These are phyloP conservation scores for Neurospora sublineolata DNA, from an alignment of 495 filamentous ascomycete genomes.

Conservation along the genomic window DNA sequence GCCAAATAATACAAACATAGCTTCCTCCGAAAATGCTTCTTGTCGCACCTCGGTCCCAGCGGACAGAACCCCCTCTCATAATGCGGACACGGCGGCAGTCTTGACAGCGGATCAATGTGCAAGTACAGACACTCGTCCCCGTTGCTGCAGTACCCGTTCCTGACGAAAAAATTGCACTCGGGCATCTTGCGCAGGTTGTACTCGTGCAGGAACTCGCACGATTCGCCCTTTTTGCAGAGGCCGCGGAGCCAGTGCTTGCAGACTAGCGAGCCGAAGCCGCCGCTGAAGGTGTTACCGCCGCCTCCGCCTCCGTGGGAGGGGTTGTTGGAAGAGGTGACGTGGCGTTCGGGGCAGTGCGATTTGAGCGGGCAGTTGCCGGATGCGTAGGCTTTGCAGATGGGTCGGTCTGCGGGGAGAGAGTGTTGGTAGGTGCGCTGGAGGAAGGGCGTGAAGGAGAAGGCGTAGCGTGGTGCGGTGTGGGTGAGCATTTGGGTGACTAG, in stretches of 20 bases:
- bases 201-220: slow-evolving; percentile 94
- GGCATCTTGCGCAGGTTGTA: slow-evolving; percentile 97
- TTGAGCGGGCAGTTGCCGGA: slow-evolving; percentile 67
- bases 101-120: slow-evolving; percentile 74
- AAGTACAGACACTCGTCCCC: slow-evolving; percentile 95
- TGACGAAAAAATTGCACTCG: slow-evolving; percentile 85
- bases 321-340: slow-evolving; percentile 9
- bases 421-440: slow-evolving; percentile 65
- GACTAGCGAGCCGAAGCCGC: slow-evolving; percentile 56
- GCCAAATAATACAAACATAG: slow-evolving; percentile 81
- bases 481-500: slow-evolving; percentile 36
- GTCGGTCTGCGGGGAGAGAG: slow-evolving; percentile 59
- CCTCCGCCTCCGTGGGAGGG: neutral
- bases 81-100: slow-evolving; percentile 78
- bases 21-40: slow-evolving; percentile 68
- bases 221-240: slow-evolving; percentile 91
- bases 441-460: slow-evolving; percentile 66
- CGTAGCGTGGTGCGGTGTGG: slow-evolving; percentile 45
- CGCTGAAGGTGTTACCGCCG: slow-evolving; percentile 11
- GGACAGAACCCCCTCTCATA: slow-evolving; percentile 95
- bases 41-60: slow-evolving; percentile 71
- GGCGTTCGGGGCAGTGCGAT: slow-evolving; percentile 55
- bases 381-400: slow-evolving; percentile 66
- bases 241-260: slow-evolving; percentile 99
- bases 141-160: slow-evolving; percentile 86